phyloP scores from a whole-genome alignment of 768 basidiomycete genomes.

The Leccinum variicolor region DNA sequence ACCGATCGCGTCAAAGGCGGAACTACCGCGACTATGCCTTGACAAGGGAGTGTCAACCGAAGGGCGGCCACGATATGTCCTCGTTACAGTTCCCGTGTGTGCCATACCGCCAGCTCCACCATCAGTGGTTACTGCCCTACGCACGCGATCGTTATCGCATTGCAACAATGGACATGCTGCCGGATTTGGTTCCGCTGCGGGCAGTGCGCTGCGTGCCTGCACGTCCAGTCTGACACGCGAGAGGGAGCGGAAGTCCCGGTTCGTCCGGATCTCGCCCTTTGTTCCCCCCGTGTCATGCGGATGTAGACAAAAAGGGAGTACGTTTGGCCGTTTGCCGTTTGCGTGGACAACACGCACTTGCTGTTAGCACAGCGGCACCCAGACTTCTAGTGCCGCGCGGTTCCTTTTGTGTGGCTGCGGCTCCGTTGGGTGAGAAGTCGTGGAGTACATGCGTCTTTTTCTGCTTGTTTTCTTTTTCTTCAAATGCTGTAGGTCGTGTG shows the following conservation, averaged over 20 bases:
- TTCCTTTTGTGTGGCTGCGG: conserved; percentile 69
- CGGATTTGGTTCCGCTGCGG: conserved; percentile 19
- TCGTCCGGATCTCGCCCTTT: conserved; percentile 87
- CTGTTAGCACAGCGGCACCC: background rate
- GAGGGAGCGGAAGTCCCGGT: conserved; percentile 24
- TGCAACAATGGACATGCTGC: conserved; percentile 17
- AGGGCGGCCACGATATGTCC: background rate
- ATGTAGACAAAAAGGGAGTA: conserved; percentile 1
- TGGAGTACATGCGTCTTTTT: conserved; percentile 38
- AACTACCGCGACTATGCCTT: background rate
- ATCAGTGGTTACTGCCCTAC: background rate
- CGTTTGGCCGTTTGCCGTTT: conserved; percentile 57
- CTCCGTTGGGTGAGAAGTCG: conserved; percentile 44
- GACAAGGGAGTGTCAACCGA: background rate
- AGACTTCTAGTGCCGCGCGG: conserved; percentile 36
- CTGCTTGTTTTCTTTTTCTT: conserved; percentile 1
- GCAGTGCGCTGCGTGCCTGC: conserved; percentile 18
- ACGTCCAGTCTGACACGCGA: background rate
- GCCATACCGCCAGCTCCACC: conserved; percentile 13
- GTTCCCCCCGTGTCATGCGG: conserved; percentile 23
- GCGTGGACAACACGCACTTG: conserved; percentile 48
- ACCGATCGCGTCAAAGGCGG: conserved; percentile 12
- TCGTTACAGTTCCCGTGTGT: conserved; percentile 9
- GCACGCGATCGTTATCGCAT: conserved; percentile 15
- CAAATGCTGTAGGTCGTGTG: background rate